Base-by-base conservation (phyloP, 257 asterid species). In the Fraxinus pennsylvanica region DNA sequence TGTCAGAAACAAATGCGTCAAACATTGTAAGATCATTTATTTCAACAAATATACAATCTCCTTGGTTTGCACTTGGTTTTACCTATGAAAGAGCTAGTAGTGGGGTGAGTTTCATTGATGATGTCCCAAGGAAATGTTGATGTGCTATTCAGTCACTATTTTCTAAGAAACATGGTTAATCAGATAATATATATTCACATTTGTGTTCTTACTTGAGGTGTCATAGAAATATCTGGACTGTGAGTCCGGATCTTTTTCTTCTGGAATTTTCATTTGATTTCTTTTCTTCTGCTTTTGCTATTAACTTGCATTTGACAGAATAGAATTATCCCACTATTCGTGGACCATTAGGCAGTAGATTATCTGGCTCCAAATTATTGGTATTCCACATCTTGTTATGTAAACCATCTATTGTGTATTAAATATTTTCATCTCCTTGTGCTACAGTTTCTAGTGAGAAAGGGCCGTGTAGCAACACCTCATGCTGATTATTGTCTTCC, bases 401-500 rank as follows among this genome's bases (percentile, higher is more conserved):
- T 30, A 9, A 45, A 70, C 17, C 2, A 32, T 17, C 72, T 25
- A n/a, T 3, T 80, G 41, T 38, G 22, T 30, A 7, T 75, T 63
- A 41, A 76, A 30, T 78, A 76, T 50, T n/a, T 57, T 59, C 47
- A 65, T 70, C 47, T 74, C 22, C 63, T 80, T 27, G 74, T 71
- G 32, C 74, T 89, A 86, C 92, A 93, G 98, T 91, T 91, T 88
- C 79, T 91, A 78, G 96, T 93, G 84, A 91, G 89, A 91, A 93
- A 82, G 85, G 94, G 96, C 77, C 80, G 73, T 30, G 91, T 91
- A 63, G 74, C 87, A 71, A 93, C 97, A 72, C 98, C 98, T 50
- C 92, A 83, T 88, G 93, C 92, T 80, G 98, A 93, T 87, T 91
- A 89, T 79, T 93, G 98, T 81, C 98, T 91, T 86, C 97, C 98